Percentiles rank a stretch among this genome's conserved stretches.
These are phyloP conservation scores for Astrothelium subdiscretum DNA, from an alignment of 495 filamentous ascomycete species.

Conservation along the genomic window DNA sequence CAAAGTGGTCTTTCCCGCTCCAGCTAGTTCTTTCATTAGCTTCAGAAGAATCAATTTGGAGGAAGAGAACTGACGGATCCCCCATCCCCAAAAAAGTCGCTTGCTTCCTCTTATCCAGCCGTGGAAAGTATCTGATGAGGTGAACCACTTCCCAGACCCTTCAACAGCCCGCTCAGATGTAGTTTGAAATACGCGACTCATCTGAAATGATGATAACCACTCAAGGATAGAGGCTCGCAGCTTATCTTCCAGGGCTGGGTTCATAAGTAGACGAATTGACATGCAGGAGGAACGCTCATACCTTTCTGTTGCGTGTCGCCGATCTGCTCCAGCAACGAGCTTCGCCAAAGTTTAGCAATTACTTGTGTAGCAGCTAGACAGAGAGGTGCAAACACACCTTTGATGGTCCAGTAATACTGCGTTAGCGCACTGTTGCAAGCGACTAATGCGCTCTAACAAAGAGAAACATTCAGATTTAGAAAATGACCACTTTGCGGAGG, in stretches of 20 bases:
- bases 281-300: no score
- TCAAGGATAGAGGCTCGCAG: no score
- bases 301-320: no score
- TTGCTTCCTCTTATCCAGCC: background rate
- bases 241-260: no score
- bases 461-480: constrained; percentile 6
- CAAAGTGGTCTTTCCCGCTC: constrained; percentile 13
- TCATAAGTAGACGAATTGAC: no score
- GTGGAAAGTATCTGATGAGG: constrained; percentile 2
- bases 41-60: no score
- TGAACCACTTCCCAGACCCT: constrained; percentile 11
- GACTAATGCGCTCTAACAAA: constrained; percentile 5
- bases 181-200: background rate
- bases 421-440: constrained; percentile 8
- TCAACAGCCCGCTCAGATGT: background rate
- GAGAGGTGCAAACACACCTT: no score
- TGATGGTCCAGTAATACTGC: constrained; percentile 1
- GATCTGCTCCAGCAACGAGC: no score
- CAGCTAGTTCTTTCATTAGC: no score
- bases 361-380: no score
- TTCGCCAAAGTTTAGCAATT: no score
- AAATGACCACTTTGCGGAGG: constrained; percentile 7
- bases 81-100: constrained; percentile 9
- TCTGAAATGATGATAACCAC: constrained; percentile 10
- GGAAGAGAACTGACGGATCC: no score